These are phyloP conservation scores for Aspergillus pseudoviridinutans DNA, from an alignment of 2,329 filamentous ascomycete species.

Conservation along the genomic window DNA sequence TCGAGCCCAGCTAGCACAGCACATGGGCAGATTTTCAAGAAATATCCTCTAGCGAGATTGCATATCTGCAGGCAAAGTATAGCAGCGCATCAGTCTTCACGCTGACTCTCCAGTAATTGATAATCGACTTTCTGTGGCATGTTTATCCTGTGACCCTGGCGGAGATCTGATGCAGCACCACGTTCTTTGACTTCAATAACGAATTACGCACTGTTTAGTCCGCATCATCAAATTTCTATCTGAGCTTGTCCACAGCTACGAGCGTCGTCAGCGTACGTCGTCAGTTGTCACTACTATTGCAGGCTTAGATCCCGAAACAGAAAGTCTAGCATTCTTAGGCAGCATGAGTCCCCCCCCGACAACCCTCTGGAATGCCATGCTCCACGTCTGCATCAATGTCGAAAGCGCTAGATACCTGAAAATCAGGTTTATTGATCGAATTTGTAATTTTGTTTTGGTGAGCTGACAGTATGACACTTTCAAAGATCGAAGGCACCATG, in stretches of 20 bases:
- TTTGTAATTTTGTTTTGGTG: background rate
- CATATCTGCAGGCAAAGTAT: too few relatives aligned
- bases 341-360: constrained; percentile 12
- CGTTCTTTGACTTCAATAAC: background rate
- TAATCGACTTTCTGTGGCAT: too few relatives aligned
- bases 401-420: background rate
- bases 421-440: background rate
- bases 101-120: too few relatives aligned
- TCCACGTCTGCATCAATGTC: background rate
- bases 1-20: too few relatives aligned
- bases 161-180: background rate
- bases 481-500: background rate
- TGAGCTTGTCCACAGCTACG: background rate
- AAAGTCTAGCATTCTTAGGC: constrained; percentile 16
- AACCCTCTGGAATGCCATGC: constrained; percentile 19
- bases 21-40: too few relatives aligned
- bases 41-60: too few relatives aligned
- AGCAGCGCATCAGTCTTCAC: too few relatives aligned
- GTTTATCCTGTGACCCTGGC: too few relatives aligned
- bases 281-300: background rate
- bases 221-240: background rate
- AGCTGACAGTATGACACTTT: background rate
- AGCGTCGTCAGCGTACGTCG: background rate
- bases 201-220: background rate
- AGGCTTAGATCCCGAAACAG: background rate